These are phyloP conservation scores for Colletotrichum theobromicola DNA, from an alignment of 2,329 filamentous ascomycete genomes.

Conservation along the genomic window DNA sequence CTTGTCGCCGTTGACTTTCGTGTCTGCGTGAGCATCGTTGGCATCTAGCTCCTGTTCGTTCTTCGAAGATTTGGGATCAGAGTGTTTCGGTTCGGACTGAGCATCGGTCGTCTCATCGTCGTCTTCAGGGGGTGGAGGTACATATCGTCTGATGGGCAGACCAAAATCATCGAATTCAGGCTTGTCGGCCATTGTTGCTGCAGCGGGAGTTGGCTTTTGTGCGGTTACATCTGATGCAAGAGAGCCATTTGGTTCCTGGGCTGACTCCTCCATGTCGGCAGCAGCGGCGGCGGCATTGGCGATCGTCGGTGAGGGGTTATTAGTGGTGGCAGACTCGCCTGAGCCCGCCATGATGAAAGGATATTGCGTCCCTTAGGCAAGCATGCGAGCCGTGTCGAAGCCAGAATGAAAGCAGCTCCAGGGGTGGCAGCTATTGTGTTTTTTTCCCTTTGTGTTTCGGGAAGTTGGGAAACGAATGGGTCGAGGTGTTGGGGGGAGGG, in stretches of 20 bases:
- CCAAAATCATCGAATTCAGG: slow-evolving; percentile 74
- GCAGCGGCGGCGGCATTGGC: slow-evolving; percentile 19
- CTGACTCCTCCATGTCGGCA: slow-evolving; percentile 24
- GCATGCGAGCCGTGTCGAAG: slow-evolving; percentile 1
- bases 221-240: slow-evolving; percentile 25
- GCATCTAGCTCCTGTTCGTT: slow-evolving; percentile 5
- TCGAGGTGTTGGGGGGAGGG: background rate
- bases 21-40: background rate
- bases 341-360: slow-evolving; percentile 20
- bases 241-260: slow-evolving; percentile 16
- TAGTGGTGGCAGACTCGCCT: slow-evolving; percentile 9
- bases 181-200: slow-evolving; percentile 33
- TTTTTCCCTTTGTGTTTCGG: slow-evolving; percentile 13
- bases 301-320: background rate
- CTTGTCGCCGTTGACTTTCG: slow-evolving; percentile 6
- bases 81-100: background rate
- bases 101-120: slow-evolving; percentile 9
- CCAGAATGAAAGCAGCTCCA: background rate
- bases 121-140: slow-evolving; percentile 31
- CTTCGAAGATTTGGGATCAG: background rate
- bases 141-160: slow-evolving; percentile 63
- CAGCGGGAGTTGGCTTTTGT: slow-evolving; percentile 31
- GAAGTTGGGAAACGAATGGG: slow-evolving; percentile 1
- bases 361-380: slow-evolving; percentile 1
- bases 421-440: background rate